Percentiles rank a stretch among this genome's conserved stretches.
Conservation (phyloP, 1,284 basidiomycete genomes). For the Cutaneotrichosporon dermatis region DNA sequence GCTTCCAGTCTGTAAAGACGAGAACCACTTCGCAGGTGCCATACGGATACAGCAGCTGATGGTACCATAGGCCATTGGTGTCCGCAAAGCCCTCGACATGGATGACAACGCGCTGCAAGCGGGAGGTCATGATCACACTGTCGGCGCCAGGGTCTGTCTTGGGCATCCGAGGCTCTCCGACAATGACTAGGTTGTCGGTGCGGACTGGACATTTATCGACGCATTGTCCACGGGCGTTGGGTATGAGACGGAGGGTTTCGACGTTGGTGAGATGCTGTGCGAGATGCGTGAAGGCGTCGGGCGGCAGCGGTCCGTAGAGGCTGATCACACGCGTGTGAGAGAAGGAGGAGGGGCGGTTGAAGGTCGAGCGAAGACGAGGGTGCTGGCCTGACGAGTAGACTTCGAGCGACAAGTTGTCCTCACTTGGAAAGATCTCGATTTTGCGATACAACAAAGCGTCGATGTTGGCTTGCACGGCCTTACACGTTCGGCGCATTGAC, state of each 20-base stretch:
- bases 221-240: not conserved
- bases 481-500: not conserved
- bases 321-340: not conserved
- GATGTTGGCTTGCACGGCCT: not conserved
- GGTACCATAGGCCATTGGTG: not conserved
- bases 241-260: slow-evolving; percentile 2
- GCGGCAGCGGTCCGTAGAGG: not conserved
- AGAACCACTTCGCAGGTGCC: not conserved
- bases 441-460: not conserved
- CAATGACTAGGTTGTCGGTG: not conserved
- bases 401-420: not conserved
- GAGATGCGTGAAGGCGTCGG: not conserved
- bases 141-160: not conserved
- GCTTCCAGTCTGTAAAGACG: not conserved
- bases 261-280: slow-evolving; percentile 1
- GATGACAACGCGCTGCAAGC: not conserved
- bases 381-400: not conserved
- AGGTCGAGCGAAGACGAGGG: not conserved
- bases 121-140: not conserved
- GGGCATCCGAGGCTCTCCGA: not conserved
- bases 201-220: slow-evolving; percentile 2
- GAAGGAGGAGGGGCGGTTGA: not conserved
- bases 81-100: not conserved
- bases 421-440: not conserved
- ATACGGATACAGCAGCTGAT: not conserved